Percentiles rank a stretch among this genome's conserved stretches.
Conservation (phyloP, 371 early-diverging fungal species). For the Mortierella sp. region DNA sequence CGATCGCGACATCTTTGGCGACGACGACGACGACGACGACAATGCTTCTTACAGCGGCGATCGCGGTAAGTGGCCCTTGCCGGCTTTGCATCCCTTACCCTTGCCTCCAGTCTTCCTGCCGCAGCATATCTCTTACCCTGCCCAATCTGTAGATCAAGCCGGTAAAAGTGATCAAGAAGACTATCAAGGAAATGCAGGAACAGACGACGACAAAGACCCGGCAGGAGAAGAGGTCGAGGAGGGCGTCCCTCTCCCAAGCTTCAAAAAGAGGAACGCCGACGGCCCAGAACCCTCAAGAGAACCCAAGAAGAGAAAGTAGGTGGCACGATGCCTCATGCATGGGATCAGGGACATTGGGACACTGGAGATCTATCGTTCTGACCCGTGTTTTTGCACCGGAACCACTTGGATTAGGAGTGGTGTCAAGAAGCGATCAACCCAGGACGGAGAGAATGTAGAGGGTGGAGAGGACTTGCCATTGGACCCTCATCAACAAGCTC, state of each 20-base stretch:
- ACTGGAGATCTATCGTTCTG: neutral
- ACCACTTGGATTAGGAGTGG: neutral
- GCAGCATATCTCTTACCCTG: neutral
- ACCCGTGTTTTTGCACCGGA: neutral
- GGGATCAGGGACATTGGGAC: too few relatives aligned
- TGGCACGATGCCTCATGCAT: neutral
- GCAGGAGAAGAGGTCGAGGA: constrained; percentile 26
- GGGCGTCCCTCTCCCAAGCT: constrained; percentile 29
- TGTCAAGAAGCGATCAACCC: constrained; percentile 19
- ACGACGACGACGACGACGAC: constrained; percentile 48
- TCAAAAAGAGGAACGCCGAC: constrained; percentile 36
- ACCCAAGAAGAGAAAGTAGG: constrained; percentile 45
- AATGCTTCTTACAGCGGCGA: constrained; percentile 10
- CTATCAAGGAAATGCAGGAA: constrained; percentile 4
- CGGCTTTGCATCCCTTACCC: neutral
- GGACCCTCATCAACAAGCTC: constrained; percentile 55
- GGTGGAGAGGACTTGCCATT: constrained; percentile 27
- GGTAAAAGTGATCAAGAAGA: constrained; percentile 3
- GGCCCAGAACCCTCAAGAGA: constrained; percentile 27
- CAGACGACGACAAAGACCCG: constrained; percentile 11
- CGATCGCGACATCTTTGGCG: constrained; percentile 43
- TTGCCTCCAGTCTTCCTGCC: too few relatives aligned
- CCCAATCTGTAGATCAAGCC: constrained; percentile 7
- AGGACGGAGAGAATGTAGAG: constrained; percentile 10
- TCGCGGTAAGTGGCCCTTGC: constrained; percentile 7